These are phyloP conservation scores for Talaromyces rugulosus DNA, from an alignment of 2,329 filamentous ascomycete species.

Conservation along the genomic window DNA sequence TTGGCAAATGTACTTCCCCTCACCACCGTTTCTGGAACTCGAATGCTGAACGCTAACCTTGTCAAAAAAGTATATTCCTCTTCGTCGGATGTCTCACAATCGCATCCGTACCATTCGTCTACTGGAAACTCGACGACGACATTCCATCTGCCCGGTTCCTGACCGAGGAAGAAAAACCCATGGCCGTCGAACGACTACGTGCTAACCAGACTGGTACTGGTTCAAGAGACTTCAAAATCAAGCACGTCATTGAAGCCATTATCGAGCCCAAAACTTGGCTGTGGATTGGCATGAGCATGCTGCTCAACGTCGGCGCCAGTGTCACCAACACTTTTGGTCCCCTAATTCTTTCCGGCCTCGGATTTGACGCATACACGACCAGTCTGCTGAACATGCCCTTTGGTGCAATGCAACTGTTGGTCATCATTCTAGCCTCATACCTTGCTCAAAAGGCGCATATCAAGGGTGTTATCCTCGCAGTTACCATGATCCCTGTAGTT, in stretches of 20 bases:
- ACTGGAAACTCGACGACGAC: constrained; percentile 56
- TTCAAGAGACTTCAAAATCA: constrained; percentile 43
- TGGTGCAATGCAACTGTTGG: constrained; percentile 56
- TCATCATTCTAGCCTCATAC: constrained; percentile 58
- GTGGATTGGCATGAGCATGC: constrained; percentile 57
- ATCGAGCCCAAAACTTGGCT: constrained; percentile 51
- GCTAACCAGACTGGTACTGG: constrained; percentile 48
- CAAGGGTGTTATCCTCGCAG: constrained; percentile 55
- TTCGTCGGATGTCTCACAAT: constrained; percentile 61
- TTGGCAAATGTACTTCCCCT: constrained; percentile 47
- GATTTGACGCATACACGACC: constrained; percentile 55
- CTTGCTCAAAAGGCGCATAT: constrained; percentile 53
- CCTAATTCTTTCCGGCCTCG: constrained; percentile 58
- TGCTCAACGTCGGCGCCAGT: constrained; percentile 61
- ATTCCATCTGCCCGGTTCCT: constrained; percentile 50
- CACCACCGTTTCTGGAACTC: neutral
- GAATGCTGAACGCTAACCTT: neutral
- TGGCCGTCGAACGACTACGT: constrained; percentile 48
- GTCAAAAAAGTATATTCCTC: constrained; percentile 51
- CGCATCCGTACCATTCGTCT: constrained; percentile 54
- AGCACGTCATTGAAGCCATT: constrained; percentile 39
- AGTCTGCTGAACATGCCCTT: constrained; percentile 66
- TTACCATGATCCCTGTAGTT: constrained; percentile 57
- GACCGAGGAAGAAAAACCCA: constrained; percentile 41
- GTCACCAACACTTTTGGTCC: constrained; percentile 64